These are phyloP conservation scores for Sugiyamaella boreocaroliniensis DNA, from an alignment of 805 yeast species.

Conservation along the genomic window DNA sequence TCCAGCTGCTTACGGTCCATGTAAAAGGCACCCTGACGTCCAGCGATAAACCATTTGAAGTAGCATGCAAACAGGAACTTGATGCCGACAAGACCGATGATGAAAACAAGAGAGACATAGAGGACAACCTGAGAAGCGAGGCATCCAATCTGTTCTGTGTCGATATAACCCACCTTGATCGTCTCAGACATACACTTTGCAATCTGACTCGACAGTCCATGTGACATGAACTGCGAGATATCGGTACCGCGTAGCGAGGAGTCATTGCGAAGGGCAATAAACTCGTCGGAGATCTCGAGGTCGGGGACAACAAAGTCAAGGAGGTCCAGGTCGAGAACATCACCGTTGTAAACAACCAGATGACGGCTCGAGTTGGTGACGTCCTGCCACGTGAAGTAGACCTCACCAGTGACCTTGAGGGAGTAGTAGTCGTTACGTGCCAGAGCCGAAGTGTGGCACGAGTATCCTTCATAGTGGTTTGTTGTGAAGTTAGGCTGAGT, in stretches of 20 bases:
- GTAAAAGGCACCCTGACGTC: constrained; percentile 70
- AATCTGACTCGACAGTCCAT: constrained; percentile 57
- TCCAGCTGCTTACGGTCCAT: constrained; percentile 52
- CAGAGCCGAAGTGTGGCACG: constrained; percentile 71
- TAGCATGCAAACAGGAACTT: constrained; percentile 85
- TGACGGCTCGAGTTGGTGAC: constrained; percentile 61
- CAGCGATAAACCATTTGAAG: constrained; percentile 77
- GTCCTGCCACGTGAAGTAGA: constrained; percentile 88
- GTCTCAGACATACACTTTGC: constrained; percentile 84
- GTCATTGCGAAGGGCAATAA: constrained; percentile 55
- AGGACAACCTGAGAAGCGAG: constrained; percentile 82
- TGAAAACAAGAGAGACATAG: constrained; percentile 73
- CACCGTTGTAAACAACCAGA: constrained; percentile 82
- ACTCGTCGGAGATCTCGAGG: constrained; percentile 63
- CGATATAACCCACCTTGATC: constrained; percentile 81
- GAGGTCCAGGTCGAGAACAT: constrained; percentile 74
- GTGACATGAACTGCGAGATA: constrained; percentile 64
- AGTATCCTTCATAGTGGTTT: constrained; percentile 72
- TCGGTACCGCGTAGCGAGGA: constrained; percentile 66
- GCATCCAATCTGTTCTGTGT: constrained; percentile 86
- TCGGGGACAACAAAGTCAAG: constrained; percentile 70
- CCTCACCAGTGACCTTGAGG: constrained; percentile 58
- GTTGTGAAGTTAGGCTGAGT: constrained; percentile 54
- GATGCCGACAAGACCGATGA: constrained; percentile 66
- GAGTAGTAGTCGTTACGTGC: constrained; percentile 67